A percentile compares a stretch with the other conserved stretches of the same genome.
phyloP scores from a whole-genome alignment of 2,329 filamentous ascomycete genomes.

The Rugonectria rugulosa region DNA sequence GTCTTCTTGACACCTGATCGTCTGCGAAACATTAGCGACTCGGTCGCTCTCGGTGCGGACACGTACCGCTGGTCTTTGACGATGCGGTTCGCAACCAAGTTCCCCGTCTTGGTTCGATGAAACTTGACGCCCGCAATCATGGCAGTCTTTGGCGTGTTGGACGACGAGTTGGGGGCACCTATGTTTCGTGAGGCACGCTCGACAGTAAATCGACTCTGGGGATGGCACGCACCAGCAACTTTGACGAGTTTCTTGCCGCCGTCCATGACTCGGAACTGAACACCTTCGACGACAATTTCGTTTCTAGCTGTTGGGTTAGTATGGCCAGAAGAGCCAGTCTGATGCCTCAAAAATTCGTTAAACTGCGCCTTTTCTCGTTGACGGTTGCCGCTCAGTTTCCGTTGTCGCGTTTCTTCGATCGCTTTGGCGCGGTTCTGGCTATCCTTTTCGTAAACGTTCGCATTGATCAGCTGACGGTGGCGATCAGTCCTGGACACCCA shows the following conservation, averaged over 20 bases:
- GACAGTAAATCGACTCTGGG: background rate
- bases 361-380: constrained; percentile 68
- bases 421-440: constrained; percentile 72
- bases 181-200: constrained; percentile 39
- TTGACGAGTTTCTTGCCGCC: constrained; percentile 85
- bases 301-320: constrained; percentile 52
- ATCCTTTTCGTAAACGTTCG: constrained; percentile 78
- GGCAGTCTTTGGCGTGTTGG: constrained; percentile 76
- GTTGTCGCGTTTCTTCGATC: constrained; percentile 72
- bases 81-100: constrained; percentile 79
- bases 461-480: constrained; percentile 84
- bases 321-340: constrained; percentile 29
- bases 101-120: constrained; percentile 85
- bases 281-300: constrained; percentile 73
- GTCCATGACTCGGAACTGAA: constrained; percentile 76
- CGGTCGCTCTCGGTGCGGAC: constrained; percentile 24
- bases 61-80: constrained; percentile 80
- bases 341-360: constrained; percentile 44
- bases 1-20: constrained; percentile 70
- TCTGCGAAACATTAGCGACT: constrained; percentile 53
- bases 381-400: constrained; percentile 62
- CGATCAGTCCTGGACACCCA: constrained; percentile 80
- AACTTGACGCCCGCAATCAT: constrained; percentile 81
- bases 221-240: constrained; percentile 64
- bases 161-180: constrained; percentile 68